phyloP scores from a whole-genome alignment of 495 filamentous ascomycete species.

The Penicillium macrosclerotiorum region DNA sequence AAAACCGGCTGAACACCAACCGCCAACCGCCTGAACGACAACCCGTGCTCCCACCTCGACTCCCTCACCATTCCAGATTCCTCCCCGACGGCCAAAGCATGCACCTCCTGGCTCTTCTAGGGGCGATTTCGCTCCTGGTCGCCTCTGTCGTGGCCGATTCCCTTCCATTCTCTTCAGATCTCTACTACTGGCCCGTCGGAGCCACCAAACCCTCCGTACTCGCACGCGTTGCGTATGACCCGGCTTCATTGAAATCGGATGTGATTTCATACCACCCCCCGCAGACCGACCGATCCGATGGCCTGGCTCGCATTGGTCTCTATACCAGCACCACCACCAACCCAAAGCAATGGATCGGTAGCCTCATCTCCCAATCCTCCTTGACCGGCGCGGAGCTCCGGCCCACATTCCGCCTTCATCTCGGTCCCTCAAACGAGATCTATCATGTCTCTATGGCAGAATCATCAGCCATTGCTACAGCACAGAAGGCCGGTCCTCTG shows the following conservation, averaged over 20 bases:
- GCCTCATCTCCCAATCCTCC: conserved; percentile 32
- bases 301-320: conserved; percentile 38
- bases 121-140: conserved; percentile 15
- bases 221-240: conserved; percentile 41
- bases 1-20: too few species aligned
- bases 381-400: conserved; percentile 19
- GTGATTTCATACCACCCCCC: conserved; percentile 38
- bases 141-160: conserved; percentile 14
- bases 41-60: too few species aligned
- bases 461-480: conserved; percentile 2
- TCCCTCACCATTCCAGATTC: background rate
- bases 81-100: conserved; percentile 17
- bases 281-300: conserved; percentile 9
- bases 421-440: conserved; percentile 32
- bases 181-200: conserved; percentile 42
- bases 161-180: conserved; percentile 28
- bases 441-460: conserved; percentile 36
- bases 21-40: too few species aligned
- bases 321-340: conserved; percentile 26
- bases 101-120: conserved; percentile 21
- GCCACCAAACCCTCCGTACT: conserved; percentile 36
- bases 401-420: conserved; percentile 36
- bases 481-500: conserved; percentile 6
- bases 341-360: conserved; percentile 42
- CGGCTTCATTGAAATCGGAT: conserved; percentile 27